Base-by-base conservation (phyloP, 2,329 filamentous ascomycete species). In the Onygenales sp. region DNA sequence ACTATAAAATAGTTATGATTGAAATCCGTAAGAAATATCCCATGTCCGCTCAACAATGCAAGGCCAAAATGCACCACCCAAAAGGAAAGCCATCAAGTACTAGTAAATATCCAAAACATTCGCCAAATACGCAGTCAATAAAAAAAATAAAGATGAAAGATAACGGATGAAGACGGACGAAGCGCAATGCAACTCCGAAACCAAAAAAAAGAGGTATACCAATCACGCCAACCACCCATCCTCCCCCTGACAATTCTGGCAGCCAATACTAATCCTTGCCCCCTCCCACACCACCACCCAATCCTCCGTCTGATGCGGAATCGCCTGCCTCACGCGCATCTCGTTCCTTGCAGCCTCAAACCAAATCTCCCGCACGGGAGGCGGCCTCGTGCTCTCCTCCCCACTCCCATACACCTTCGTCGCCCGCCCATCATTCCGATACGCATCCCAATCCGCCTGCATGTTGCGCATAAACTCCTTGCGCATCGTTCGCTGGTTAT, bases 381-480 rank as follows among this genome's bases (percentile, higher is more conserved):
- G 48, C 21, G 58, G 58, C 64, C 50, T 64, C 55, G 51, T 66
- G 64, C 39, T 61, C 58, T 33, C 60, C 59, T 14, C 67, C 57
- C 7, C 63, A 55, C 14, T 55, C 58, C 65, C 65, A 58, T 70
- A 72, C n/a, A 73, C 62, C 51, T 64, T 60, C 13, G 65, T 64
- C 41, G 68, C 66, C 60, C 69, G 67, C 43, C 67, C 66, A 53
- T 72, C 69, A 51, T 68, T 70, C 56, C 66, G 64, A 53, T 69
- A 63, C 33, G 57, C 55, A 43, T 60, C 67, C 58, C 67, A 67
- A 53, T 73, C 70, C n/a, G 63, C 60, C 50, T 72, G 63, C 52
- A 73, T 73, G 45, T 72, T 73, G 45, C 64, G 62, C 70, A 73
- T 73, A 54, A 73, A 73, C 35, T 70, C 67, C 57, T 66, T 73